phyloP scores from a whole-genome alignment of 2,329 filamentous ascomycete genomes.

The Trichoderma citrinoviride region DNA sequence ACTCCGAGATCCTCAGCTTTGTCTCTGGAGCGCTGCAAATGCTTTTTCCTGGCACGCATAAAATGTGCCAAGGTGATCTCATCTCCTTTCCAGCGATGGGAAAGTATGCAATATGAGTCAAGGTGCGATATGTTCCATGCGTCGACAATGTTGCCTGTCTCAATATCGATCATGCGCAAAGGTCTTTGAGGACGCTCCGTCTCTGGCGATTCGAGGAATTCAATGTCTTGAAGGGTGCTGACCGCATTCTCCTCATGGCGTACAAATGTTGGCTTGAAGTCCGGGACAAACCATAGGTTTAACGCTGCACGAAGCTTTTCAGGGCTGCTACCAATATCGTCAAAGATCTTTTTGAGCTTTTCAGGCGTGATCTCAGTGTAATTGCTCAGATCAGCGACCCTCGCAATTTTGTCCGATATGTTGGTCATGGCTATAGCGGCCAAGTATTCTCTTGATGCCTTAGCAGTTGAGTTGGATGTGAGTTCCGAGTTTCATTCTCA shows the following conservation, averaged over 20 bases:
- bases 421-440: not conserved
- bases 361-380: not conserved
- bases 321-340: slow-evolving; percentile 7
- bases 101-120: slow-evolving; percentile 8
- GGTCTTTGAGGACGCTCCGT: not conserved
- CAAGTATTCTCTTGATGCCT: too few relatives aligned
- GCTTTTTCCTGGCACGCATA: not conserved
- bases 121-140: not conserved
- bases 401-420: not conserved
- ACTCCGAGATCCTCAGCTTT: not conserved
- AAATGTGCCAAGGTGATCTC: slow-evolving; percentile 7
- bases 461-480: not conserved
- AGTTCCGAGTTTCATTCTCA: too few relatives aligned
- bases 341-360: not conserved
- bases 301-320: slow-evolving; percentile 14
- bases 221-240: not conserved
- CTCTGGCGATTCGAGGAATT: slow-evolving; percentile 4
- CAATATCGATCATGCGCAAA: slow-evolving; percentile 1
- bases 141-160: not conserved
- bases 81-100: slow-evolving; percentile 15
- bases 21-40: not conserved
- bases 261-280: slow-evolving; percentile 8
- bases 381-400: not conserved
- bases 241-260: not conserved
- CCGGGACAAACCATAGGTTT: slow-evolving; percentile 14